A percentile compares a stretch with the other conserved stretches of the same genome.
Conservation (phyloP, 352 stramenopile genomes). For the Globisporangium okanoganense region DNA sequence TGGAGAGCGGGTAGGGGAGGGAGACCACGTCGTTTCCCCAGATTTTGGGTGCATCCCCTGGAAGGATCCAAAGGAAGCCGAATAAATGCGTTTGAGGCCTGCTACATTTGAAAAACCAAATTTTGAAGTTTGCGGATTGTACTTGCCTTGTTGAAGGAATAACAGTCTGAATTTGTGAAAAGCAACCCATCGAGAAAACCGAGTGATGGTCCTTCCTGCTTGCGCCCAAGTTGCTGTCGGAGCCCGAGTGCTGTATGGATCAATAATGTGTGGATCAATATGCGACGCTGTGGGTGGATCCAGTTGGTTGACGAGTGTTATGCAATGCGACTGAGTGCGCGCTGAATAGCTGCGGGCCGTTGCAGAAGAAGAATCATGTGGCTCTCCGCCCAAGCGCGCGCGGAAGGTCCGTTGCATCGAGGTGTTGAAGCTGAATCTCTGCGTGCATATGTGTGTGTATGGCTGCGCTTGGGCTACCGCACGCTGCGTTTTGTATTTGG, state of each 20-base stretch:
- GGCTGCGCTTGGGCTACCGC: background rate
- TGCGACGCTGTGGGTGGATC: background rate
- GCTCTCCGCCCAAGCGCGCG: no score
- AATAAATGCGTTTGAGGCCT: background rate
- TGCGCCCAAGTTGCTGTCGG: background rate
- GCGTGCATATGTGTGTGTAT: background rate
- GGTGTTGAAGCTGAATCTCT: no score
- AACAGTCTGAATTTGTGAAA: background rate
- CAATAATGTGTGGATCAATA: background rate
- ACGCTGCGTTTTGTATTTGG: no score
- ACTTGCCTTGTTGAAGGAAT: no score
- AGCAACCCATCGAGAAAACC: background rate
- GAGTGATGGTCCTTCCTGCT: conserved; percentile 2
- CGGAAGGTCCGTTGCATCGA: no score
- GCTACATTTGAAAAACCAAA: background rate
- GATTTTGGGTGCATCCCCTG: conserved; percentile 2
- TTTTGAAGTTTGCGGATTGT: background rate
- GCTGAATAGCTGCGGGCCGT: background rate
- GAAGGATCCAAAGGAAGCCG: background rate
- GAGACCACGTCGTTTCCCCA: background rate
- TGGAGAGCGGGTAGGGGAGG: background rate
- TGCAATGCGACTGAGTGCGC: background rate
- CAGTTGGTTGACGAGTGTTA: no score
- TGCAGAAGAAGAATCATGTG: background rate
- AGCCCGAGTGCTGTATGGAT: background rate